Conservation (phyloP, 2,329 filamentous ascomycete species). For the Aspergillus puulaauensis region DNA sequence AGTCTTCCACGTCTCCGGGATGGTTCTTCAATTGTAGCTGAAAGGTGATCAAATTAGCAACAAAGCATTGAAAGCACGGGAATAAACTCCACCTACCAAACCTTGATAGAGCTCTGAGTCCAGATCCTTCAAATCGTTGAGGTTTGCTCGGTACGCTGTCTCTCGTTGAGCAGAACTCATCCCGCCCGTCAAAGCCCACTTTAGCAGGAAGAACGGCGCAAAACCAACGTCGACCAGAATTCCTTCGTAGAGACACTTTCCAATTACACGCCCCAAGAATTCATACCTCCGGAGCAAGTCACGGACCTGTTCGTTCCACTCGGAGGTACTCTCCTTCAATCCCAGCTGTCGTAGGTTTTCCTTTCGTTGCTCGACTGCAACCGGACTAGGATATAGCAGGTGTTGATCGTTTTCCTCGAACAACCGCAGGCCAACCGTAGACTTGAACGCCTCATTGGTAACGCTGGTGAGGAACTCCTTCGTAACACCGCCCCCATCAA, state of each 20-base stretch:
- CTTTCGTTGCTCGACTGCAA: slow-evolving; percentile 67
- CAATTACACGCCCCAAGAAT: slow-evolving; percentile 87
- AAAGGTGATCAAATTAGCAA: not conserved
- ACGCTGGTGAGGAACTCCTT: slow-evolving; percentile 94
- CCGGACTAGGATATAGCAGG: slow-evolving; percentile 84
- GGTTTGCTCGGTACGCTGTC: slow-evolving; percentile 78
- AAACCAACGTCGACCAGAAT: slow-evolving; percentile 93
- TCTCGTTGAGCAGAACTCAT: slow-evolving; percentile 63
- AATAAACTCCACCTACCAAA: slow-evolving; percentile 51
- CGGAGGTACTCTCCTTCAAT: slow-evolving; percentile 52
- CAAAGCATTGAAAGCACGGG: not conserved
- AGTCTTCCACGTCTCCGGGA: slow-evolving; percentile 72
- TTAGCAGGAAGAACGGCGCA: slow-evolving; percentile 91
- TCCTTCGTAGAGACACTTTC: slow-evolving; percentile 96
- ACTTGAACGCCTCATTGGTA: slow-evolving; percentile 77
- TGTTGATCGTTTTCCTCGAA: slow-evolving; percentile 86
- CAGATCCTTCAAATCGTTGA: slow-evolving; percentile 91
- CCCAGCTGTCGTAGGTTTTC: slow-evolving; percentile 56
- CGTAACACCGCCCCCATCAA: slow-evolving; percentile 94
- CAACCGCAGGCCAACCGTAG: slow-evolving; percentile 57
- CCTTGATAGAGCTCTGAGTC: slow-evolving; percentile 90
- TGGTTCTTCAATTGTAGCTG: slow-evolving; percentile 77
- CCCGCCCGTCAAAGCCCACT: slow-evolving; percentile 80
- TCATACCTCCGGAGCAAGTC: slow-evolving; percentile 75
- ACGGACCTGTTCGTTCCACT: slow-evolving; percentile 58